Percentiles rank a stretch among this genome's conserved stretches.
phyloP scores from a whole-genome alignment of 768 basidiomycete genomes.

The Russula abietina region DNA sequence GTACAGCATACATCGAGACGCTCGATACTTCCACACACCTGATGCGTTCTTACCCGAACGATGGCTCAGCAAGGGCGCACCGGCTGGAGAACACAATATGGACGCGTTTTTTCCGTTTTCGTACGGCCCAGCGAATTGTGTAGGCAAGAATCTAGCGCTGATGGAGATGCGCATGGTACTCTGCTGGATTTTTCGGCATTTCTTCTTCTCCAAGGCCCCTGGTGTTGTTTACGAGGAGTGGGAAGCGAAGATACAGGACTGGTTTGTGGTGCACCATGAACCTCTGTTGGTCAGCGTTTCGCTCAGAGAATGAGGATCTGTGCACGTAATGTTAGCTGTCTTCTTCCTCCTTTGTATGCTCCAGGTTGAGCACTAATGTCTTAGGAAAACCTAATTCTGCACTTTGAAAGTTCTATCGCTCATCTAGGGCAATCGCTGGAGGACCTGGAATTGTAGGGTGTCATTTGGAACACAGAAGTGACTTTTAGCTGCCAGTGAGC shows the following conservation, averaged over 20 bases:
- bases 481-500: no score
- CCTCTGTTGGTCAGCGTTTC: conserved; percentile 5
- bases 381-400: no score
- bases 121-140: conserved; percentile 38
- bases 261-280: conserved; percentile 4
- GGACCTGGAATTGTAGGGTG: no score
- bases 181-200: conserved; percentile 34
- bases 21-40: conserved; percentile 13
- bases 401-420: no score
- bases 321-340: no score
- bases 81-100: conserved; percentile 27
- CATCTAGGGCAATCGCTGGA: no score
- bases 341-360: no score
- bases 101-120: conserved; percentile 41
- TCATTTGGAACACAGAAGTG: no score
- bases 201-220: conserved; percentile 27
- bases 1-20: conserved; percentile 21
- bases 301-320: neutral
- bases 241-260: no score
- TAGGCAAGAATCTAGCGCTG: conserved; percentile 39
- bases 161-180: conserved; percentile 39
- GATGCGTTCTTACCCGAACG: conserved; percentile 20
- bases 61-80: conserved; percentile 4
- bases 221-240: neutral
- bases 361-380: no score